phyloP scores from a whole-genome alignment of 2,329 filamentous ascomycete genomes.

The Aureobasidium sp. region DNA sequence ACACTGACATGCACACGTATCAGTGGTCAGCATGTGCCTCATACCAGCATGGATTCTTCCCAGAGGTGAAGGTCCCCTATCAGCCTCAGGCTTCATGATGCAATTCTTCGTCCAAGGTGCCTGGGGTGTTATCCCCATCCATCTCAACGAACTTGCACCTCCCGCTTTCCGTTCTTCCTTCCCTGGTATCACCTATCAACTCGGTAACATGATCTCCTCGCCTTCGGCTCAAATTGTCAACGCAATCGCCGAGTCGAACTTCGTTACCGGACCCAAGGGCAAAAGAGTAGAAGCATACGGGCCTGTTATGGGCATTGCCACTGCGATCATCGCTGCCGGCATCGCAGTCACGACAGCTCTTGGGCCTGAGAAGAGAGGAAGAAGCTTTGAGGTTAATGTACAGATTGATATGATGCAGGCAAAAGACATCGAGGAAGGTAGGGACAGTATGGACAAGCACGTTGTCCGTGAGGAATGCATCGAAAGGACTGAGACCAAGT shows the following conservation, averaged over 20 bases:
- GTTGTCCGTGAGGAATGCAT: background rate
- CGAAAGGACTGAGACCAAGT: background rate
- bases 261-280: constrained; percentile 49
- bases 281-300: constrained; percentile 61
- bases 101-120: constrained; percentile 62
- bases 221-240: constrained; percentile 70
- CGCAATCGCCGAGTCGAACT: constrained; percentile 58
- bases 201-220: constrained; percentile 57
- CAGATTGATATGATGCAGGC: constrained; percentile 21
- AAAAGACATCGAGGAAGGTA: constrained; percentile 18
- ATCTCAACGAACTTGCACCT: constrained; percentile 67
- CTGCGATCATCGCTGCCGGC: constrained; percentile 65
- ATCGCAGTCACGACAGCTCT: constrained; percentile 62
- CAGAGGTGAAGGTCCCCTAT: constrained; percentile 51
- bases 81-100: constrained; percentile 60
- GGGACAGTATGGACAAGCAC: constrained; percentile 12
- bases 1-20: background rate
- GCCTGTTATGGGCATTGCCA: constrained; percentile 67
- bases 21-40: constrained; percentile 27
- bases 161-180: constrained; percentile 64
- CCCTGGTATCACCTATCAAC: constrained; percentile 63
- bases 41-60: constrained; percentile 68
- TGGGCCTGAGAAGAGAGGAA: constrained; percentile 67
- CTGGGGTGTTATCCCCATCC: constrained; percentile 58
- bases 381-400: constrained; percentile 58